A percentile compares a stretch with the other conserved stretches of the same genome.
Evolutionary conservation across 495 filamentous ascomycete genomes (phyloP).

Genomic region (Halenospora varia): DNA sequence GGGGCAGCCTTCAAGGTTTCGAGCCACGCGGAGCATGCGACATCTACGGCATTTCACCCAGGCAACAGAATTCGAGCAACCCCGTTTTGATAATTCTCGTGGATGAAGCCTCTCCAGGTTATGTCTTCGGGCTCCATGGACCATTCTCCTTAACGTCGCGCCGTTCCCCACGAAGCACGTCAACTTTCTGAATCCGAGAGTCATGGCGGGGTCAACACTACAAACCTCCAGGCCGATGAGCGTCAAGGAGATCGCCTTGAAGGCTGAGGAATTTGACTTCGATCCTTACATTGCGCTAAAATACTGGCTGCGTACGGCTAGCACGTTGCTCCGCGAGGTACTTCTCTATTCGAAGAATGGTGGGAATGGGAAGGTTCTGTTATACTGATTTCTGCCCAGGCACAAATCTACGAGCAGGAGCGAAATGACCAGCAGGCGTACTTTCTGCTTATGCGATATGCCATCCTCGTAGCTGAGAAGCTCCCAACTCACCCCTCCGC

Average conservation of each 20-base stretch:
- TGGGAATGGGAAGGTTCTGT: background rate
- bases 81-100: no score
- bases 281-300: constrained; percentile 66
- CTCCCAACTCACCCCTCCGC: constrained; percentile 57
- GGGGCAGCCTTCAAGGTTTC: background rate
- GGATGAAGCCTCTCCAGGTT: no score
- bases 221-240: constrained; percentile 54
- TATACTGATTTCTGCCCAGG: constrained; percentile 39
- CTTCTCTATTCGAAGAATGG: background rate
- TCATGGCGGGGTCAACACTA: constrained; percentile 22
- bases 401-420: constrained; percentile 77
- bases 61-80: background rate
- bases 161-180: background rate
- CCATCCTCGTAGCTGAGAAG: constrained; percentile 60
- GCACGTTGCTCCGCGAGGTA: constrained; percentile 76
- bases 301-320: constrained; percentile 79
- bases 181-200: background rate
- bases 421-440: constrained; percentile 84
- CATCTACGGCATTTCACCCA: background rate
- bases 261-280: constrained; percentile 75
- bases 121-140: background rate
- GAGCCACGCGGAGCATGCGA: background rate
- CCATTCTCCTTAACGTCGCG: background rate
- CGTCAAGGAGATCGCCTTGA: constrained; percentile 64
- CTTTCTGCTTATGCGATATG: constrained; percentile 78